These are phyloP conservation scores for Brassica hybrid DNA, from an alignment of 441 rosid genomes.

Conservation along the genomic window DNA sequence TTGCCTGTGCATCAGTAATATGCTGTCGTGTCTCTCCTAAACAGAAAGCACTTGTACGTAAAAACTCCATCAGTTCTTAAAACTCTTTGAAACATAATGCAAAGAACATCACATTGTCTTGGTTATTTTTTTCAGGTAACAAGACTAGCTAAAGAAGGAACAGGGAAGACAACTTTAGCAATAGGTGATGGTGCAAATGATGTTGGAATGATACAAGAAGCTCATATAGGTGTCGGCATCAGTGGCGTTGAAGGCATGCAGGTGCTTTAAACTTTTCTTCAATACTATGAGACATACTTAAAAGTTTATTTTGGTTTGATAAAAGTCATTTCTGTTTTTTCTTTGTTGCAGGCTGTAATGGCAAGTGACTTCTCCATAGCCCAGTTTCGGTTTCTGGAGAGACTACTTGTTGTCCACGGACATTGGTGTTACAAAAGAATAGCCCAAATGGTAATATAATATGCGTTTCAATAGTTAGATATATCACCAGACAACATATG, in stretches of 20 bases:
- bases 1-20: constrained; percentile 90
- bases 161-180: constrained; percentile 48
- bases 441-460: constrained; percentile 80
- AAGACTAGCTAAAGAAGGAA: constrained; percentile 48
- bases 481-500: constrained; percentile 11
- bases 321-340: not conserved
- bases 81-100: not conserved
- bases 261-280: constrained; percentile 1
- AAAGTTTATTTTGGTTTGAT: not conserved
- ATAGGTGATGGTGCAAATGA: constrained; percentile 86
- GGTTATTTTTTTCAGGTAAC: constrained; percentile 28
- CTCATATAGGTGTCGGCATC: constrained; percentile 73
- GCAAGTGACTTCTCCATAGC: constrained; percentile 97
- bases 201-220: constrained; percentile 92
- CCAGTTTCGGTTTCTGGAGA: constrained; percentile 92
- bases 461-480: not conserved
- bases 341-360: constrained; percentile 85
- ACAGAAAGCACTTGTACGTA: constrained; percentile 86
- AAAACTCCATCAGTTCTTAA: not conserved
- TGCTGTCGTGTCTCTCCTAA: constrained; percentile 99
- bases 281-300: not conserved
- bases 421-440: constrained; percentile 99
- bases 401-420: constrained; percentile 95
- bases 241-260: constrained; percentile 12
- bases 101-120: not conserved